Evolutionary conservation across 2,329 filamentous ascomycete species (phyloP), one percentile per base, ranked within the genome.

Genomic region (Fusarium sp.): DNA sequence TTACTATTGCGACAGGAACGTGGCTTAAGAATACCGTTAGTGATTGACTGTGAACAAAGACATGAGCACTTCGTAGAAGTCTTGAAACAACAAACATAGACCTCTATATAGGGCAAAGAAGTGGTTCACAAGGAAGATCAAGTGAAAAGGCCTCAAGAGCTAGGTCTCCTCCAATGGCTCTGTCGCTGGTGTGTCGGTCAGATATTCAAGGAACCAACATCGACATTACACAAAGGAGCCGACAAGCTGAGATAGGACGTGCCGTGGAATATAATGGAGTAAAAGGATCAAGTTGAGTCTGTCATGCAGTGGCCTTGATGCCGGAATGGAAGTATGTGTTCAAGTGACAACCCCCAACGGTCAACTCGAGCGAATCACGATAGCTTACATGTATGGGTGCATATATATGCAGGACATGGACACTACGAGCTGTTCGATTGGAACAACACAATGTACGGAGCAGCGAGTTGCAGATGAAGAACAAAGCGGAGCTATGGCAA

Each of bases 331-430:
- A 41, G 20, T 41, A n/a, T 30, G 8, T 28, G 22, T 41, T n/a
- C 33, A 7, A 54, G 35, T 41, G 35, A 54, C 50, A n/a, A 18
- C 24, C 26, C 35, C n/a, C 26, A 39, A 54, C 15, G 14, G 14
- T n/a, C 35, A 54, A 54, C 35, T 54, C 15, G 50, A 54, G 50
- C 50, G 50, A 54, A 54, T 54, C 50, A 54, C 12, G 20, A 39
- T 39, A 30, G 50, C 33, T 51, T 22, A 35, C n/a, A 28, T 41
- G 15, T 28, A 39, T 8, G 35, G 20, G 26, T 41, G 35, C 33
- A 30, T 30, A 41, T 54, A 30, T 30, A 41, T 54, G 26, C 50
- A 54, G 11, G 22, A 14, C 35, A 54, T 8, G 35, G 26, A 30
- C 35, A 14, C 50, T 22, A 26, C 50, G 26, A 39, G 15, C 50